Percentiles rank a stretch among this genome's conserved stretches.
Evolutionary conservation across 441 rosid species (phyloP).

Genomic region (Brassica balearica): DNA sequence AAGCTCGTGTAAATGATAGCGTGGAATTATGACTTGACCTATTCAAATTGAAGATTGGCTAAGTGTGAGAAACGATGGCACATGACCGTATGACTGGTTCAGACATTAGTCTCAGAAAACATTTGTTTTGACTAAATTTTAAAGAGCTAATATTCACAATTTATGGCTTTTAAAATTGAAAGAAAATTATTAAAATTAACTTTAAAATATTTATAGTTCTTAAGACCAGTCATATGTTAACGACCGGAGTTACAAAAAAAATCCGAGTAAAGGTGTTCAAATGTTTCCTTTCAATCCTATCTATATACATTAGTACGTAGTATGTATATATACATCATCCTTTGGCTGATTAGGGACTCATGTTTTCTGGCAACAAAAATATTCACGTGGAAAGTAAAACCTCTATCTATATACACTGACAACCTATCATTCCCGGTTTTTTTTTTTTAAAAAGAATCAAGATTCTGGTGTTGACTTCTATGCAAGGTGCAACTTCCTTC

Average conservation of each 20-base stretch:
- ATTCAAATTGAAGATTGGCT: background rate
- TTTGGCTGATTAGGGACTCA: slow-evolving; percentile 2
- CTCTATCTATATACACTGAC: slow-evolving; percentile 21
- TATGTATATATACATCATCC: slow-evolving; percentile 18
- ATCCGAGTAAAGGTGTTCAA: background rate
- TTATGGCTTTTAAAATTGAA: background rate
- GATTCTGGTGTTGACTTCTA: slow-evolving; percentile 27
- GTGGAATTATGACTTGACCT: background rate
- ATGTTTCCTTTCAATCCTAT: slow-evolving; percentile 9
- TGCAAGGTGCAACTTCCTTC: slow-evolving; percentile 44
- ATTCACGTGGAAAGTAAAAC: background rate
- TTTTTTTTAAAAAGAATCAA: background rate
- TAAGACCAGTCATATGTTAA: background rate
- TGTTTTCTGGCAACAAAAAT: slow-evolving; percentile 9
- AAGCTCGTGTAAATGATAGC: background rate
- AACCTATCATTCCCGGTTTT: slow-evolving; percentile 5
- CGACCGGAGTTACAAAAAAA: background rate
- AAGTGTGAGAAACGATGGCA: background rate
- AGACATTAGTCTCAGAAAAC: background rate
- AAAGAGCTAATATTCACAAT: background rate
- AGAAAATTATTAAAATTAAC: background rate
- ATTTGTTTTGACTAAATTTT: background rate
- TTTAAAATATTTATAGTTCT: background rate
- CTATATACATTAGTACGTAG: background rate
- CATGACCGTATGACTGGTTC: background rate